Evolutionary conservation across 306 rosid genomes (phyloP).

Genomic region (Alnus glutinosa): DNA sequence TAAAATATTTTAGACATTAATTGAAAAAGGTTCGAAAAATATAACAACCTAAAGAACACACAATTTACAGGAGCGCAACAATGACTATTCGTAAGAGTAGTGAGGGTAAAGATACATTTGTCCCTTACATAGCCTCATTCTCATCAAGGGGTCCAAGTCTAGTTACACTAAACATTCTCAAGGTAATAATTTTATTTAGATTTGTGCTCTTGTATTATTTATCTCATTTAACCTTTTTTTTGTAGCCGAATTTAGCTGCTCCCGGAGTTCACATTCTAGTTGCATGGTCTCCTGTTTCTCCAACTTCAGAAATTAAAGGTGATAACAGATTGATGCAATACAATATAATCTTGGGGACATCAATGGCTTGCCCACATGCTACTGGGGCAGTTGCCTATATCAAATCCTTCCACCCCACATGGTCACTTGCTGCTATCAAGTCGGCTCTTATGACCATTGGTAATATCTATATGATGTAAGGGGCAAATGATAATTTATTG

Average conservation of each 20-base stretch:
- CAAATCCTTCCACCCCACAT: conserved; percentile 35
- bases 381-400: conserved; percentile 32
- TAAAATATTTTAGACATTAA: neutral
- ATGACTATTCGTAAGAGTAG: conserved; percentile 36
- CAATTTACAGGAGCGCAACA: conserved; percentile 23
- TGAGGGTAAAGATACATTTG: conserved; percentile 14
- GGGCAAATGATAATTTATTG: too few species aligned
- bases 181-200: conserved; percentile 13
- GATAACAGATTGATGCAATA: conserved; percentile 26
- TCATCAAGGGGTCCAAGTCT: conserved; percentile 44
- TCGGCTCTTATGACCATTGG: conserved; percentile 43
- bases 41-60: neutral
- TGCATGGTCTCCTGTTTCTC: conserved; percentile 33
- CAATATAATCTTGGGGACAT: conserved; percentile 41
- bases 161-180: conserved; percentile 35
- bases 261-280: conserved; percentile 26
- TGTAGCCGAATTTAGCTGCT: conserved; percentile 13
- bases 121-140: conserved; percentile 35
- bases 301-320: conserved; percentile 1
- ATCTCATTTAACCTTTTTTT: too few species aligned
- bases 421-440: conserved; percentile 41
- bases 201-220: too few species aligned
- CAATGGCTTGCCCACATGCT: conserved; percentile 46
- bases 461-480: neutral
- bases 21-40: neutral